Percentiles rank a stretch among this genome's conserved stretches.
These are phyloP conservation scores for Ceratocystis smalleyi DNA, from an alignment of 2,329 filamentous ascomycete genomes.

Conservation along the genomic window DNA sequence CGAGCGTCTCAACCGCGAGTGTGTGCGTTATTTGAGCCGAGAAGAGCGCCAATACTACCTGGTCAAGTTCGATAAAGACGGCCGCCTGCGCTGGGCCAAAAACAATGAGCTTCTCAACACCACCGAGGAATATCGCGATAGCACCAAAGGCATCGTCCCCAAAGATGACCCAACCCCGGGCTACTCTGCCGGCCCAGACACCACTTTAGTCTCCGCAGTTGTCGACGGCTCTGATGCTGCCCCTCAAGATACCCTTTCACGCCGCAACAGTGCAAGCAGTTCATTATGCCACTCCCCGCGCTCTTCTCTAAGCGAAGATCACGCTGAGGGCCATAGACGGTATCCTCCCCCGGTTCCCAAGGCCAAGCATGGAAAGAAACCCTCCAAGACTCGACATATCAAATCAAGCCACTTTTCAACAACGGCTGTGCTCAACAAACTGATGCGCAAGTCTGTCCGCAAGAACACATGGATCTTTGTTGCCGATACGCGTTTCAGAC, in stretches of 20 bases:
- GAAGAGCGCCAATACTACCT: constrained; percentile 73
- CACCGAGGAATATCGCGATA: constrained; percentile 59
- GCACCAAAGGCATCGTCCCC: constrained; percentile 56
- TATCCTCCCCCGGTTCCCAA: constrained; percentile 10
- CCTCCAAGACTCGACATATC: constrained; percentile 11
- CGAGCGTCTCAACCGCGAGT: constrained; percentile 58
- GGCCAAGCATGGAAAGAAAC: constrained; percentile 7
- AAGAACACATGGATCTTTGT: constrained; percentile 93
- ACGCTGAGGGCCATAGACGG: constrained; percentile 30
- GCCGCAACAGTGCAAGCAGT: constrained; percentile 21
- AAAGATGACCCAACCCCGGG: constrained; percentile 43
- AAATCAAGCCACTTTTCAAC: constrained; percentile 46
- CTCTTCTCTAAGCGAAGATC: constrained; percentile 26
- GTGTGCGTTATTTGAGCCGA: constrained; percentile 66
- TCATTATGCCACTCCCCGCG: constrained; percentile 20
- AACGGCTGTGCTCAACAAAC: constrained; percentile 59
- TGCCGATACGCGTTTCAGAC: constrained; percentile 65
- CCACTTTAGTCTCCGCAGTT: constrained; percentile 16
- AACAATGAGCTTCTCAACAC: constrained; percentile 67
- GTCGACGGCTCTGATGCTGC: constrained; percentile 1
- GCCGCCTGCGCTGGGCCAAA: constrained; percentile 74
- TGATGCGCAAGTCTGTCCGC: constrained; percentile 62
- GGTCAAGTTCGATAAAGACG: constrained; percentile 57
- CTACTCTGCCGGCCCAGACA: constrained; percentile 26
- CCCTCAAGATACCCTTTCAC: constrained; percentile 14